phyloP scores from a whole-genome alignment of 352 stramenopile genomes.

The Pythium dissotocum region DNA sequence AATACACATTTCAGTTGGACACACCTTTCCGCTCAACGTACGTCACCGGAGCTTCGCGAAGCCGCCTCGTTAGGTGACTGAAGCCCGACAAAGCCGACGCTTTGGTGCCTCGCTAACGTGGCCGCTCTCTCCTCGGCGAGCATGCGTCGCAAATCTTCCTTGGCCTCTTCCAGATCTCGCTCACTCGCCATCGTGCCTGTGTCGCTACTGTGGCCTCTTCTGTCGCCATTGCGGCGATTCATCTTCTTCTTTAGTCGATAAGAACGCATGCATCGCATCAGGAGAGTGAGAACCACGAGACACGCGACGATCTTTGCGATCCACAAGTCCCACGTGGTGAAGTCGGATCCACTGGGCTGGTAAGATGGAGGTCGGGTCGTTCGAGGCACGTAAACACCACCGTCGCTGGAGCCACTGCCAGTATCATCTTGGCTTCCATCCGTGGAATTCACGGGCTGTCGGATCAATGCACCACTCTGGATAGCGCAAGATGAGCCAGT shows the following conservation, averaged over 20 bases:
- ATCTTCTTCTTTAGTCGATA: neutral
- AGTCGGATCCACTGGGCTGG: neutral
- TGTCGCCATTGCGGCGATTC: neutral
- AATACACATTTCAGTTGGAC: too few species aligned
- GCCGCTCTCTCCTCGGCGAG: neutral
- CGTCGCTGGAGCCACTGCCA: neutral
- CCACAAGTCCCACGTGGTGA: neutral
- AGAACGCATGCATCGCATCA: neutral
- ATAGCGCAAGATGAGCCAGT: neutral
- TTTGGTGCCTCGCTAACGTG: neutral
- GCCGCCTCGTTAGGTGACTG: neutral
- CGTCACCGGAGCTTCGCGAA: too few species aligned
- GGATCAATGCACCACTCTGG: neutral
- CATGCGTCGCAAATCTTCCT: conserved; percentile 2
- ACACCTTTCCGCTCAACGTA: too few species aligned
- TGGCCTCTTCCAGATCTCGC: conserved; percentile 15
- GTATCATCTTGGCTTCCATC: neutral
- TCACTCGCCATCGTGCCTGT: conserved; percentile 11
- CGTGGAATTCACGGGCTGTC: neutral
- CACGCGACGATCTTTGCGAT: neutral
- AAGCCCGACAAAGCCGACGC: neutral
- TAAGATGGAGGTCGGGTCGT: neutral
- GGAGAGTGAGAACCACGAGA: neutral
- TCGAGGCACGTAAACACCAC: neutral
- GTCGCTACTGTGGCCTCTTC: neutral